These are phyloP conservation scores for Penicillium hesseltinei DNA, from an alignment of 2,329 filamentous ascomycete genomes.

Conservation along the genomic window DNA sequence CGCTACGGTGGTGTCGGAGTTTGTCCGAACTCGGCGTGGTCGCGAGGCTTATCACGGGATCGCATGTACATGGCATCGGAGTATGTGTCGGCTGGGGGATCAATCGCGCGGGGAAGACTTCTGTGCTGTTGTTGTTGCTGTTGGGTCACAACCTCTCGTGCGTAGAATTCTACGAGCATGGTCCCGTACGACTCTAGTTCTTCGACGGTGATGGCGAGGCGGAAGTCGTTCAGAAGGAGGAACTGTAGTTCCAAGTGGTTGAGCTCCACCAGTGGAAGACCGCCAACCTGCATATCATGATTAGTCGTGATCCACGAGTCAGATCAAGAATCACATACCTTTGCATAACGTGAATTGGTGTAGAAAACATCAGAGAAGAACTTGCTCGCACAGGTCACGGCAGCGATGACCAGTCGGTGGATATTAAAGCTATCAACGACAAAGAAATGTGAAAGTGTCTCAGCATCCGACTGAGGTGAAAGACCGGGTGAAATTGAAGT, in stretches of 20 bases:
- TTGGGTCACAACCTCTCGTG: constrained; percentile 77
- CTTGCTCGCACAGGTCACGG: constrained; percentile 97
- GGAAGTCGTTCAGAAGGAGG: constrained; percentile 90
- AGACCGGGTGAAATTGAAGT: constrained; percentile 33
- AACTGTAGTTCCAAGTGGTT: constrained; percentile 98
- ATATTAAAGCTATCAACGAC: constrained; percentile 99
- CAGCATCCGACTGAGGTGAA: constrained; percentile 44
- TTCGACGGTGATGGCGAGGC: constrained; percentile 87
- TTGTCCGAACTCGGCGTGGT: constrained; percentile 29
- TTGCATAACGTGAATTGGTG: constrained; percentile 97
- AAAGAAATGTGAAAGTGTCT: constrained; percentile 69
- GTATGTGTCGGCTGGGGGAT: constrained; percentile 18
- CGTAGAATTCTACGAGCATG: constrained; percentile 98
- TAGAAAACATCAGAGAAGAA: constrained; percentile 99
- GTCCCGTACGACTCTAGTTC: constrained; percentile 96
- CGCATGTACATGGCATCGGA: constrained; percentile 38
- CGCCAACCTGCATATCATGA: constrained; percentile 69
- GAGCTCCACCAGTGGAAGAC: constrained; percentile 83
- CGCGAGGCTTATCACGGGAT: constrained; percentile 26
- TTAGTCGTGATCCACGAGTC: neutral
- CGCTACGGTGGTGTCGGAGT: constrained; percentile 37
- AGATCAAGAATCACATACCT: constrained; percentile 59
- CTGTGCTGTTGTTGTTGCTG: constrained; percentile 28
- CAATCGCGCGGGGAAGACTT: constrained; percentile 21
- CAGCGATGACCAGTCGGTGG: constrained; percentile 91